These are phyloP conservation scores for Syzygium grande DNA, from an alignment of 345 rosid genomes.

Conservation along the genomic window DNA sequence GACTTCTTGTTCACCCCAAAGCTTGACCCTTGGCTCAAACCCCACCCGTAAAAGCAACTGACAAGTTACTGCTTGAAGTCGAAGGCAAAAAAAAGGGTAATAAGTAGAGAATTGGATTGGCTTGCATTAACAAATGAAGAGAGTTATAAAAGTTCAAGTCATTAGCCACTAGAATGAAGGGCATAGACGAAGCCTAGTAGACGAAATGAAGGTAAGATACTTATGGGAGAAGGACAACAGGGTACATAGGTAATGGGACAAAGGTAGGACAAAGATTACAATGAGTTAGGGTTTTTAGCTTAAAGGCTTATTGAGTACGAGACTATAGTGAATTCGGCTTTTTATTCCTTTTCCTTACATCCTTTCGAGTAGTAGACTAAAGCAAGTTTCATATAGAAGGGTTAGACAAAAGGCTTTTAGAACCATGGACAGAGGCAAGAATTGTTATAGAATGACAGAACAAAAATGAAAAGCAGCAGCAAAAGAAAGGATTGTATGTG, in stretches of 20 bases:
- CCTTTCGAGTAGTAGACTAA: background rate
- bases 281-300: background rate
- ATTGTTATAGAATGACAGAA: background rate
- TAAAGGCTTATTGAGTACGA: background rate
- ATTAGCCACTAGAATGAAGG: background rate
- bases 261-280: background rate
- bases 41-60: background rate
- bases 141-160: background rate
- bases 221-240: background rate
- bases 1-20: background rate
- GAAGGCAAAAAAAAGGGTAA: background rate
- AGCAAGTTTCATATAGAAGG: background rate
- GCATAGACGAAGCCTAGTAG: background rate
- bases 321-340: background rate
- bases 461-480: background rate
- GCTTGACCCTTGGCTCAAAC: background rate
- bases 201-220: background rate
- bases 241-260: background rate
- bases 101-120: background rate
- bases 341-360: background rate
- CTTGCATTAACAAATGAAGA: background rate
- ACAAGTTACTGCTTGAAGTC: background rate
- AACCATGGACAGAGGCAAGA: background rate
- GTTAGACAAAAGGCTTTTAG: background rate
- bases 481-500: background rate